Base-by-base conservation (phyloP, 768 basidiomycete species). In the Chalciporus sphaerocephalus region DNA sequence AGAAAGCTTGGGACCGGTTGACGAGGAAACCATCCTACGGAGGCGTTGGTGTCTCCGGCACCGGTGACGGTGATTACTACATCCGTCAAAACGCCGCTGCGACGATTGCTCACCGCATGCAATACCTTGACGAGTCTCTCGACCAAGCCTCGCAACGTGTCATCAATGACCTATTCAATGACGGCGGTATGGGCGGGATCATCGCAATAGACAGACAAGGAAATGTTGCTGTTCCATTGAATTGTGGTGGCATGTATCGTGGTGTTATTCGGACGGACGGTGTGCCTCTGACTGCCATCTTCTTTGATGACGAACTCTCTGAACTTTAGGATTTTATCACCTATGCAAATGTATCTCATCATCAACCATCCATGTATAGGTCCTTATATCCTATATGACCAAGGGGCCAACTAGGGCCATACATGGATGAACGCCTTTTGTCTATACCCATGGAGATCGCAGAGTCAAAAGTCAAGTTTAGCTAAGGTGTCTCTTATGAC, bases 31-130 rank as follows among this genome's bases (percentile, higher is more conserved):
- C 57, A 20, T 49, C 54, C 13, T 53, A 58, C 9, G 60, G 56
- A 20, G 85, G 80, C 7, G 68, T 92, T 18, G 87, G 88, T 4
- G 68, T 92, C n/a, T 87, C 85, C 23, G 87, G 89, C 0, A 92
- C 90, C 11, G 90, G 90, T 6, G 82, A 91, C 53, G 89, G 89
- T 51, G 89, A 92, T 65, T 87, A 84, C 61, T 92, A 85, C 59
- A 89, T 92, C 46, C 76, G 90, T 33, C 74, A 74, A 42, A 75
- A 78, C 17, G 79, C 84, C 4, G 85, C 82, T 1, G 74, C 74
- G 3, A 83, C 83, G 0, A 74, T 91, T 34, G 84, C 82, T 9
- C 76, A 69, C 48, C 76, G 87, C 22, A 77, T 91, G 64, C 75
- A 75, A 51, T 81, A 78, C 55, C 69, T 77, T 7, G 56, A 72